Conservation (phyloP, 2,329 filamentous ascomycete species). For the Rhinocladiella similis region DNA sequence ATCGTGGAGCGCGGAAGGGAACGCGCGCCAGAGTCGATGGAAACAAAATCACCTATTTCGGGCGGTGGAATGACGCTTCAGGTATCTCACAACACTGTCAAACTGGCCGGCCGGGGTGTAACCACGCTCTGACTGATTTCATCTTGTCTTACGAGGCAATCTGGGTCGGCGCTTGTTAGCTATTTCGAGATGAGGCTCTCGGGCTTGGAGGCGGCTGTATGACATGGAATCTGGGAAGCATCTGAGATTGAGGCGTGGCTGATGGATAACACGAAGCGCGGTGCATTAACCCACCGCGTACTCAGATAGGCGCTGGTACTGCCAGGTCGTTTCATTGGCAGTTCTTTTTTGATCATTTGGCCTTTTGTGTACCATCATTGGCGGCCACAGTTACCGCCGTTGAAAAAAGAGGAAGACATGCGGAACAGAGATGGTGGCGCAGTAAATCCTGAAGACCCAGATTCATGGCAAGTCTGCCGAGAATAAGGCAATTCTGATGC, state of each 20-base stretch:
- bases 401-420: slow-evolving; percentile 4
- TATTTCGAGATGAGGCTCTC: slow-evolving; percentile 26
- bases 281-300: slow-evolving; percentile 9
- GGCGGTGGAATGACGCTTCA: slow-evolving; percentile 11
- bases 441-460: not conserved
- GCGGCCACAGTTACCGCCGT: slow-evolving; percentile 12
- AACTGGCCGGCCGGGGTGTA: slow-evolving; percentile 16
- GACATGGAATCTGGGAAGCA: slow-evolving; percentile 3
- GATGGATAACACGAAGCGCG: slow-evolving; percentile 19
- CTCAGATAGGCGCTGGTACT: slow-evolving; percentile 20
- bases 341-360: not conserved
- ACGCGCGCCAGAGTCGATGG: slow-evolving; percentile 24
- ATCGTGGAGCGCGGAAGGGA: slow-evolving; percentile 18
- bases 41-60: slow-evolving; percentile 26
- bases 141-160: slow-evolving; percentile 26
- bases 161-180: slow-evolving; percentile 25
- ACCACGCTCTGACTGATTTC: slow-evolving; percentile 14
- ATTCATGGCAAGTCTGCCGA: not conserved
- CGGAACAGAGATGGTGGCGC: slow-evolving; percentile 9
- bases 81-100: slow-evolving; percentile 4
- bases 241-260: slow-evolving; percentile 16
- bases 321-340: slow-evolving; percentile 10
- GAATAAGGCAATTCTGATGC: not conserved
- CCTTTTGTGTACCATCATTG: not conserved
- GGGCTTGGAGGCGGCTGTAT: slow-evolving; percentile 27